Base-by-base conservation (phyloP, 345 rosid genomes). In the Streptanthus diversifolius region DNA sequence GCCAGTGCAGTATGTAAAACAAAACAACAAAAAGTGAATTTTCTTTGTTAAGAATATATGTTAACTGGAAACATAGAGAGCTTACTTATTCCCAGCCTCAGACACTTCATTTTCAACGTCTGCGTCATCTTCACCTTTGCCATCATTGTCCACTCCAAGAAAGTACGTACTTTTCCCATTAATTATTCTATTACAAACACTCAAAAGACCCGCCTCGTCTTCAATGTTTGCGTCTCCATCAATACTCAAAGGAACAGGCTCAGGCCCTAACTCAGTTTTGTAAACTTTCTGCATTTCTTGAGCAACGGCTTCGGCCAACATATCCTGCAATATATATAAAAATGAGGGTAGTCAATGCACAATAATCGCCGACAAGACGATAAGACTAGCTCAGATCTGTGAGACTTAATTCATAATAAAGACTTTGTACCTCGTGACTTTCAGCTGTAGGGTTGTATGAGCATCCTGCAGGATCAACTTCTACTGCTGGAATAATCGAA, bases 301-400 rank as follows among this genome's bases (percentile, higher is more conserved):
- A 12, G 99, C 99, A 74, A 95, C 99, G 6, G 96, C 97, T 87
- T 83, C 80, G 55, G 99, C 96, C 82, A 91, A 79, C 17, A 88
- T 77, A 82, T 95, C 97, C 96, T 91, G 82, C 53, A 73, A 67
- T 55, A 51, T 4, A 48, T n/a, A 66, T 58, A 22, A 62, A 27
- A 21, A 8, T 6, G 33, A 0, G 3, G 1, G 11, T 3, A 39
- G 40, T 58, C 21, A 57, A 48, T 58, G 29, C 44, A 77, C 30
- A 44, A 8, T 33, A 65, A 11, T 22, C 5, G 1, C n/a, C 39
- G 47, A 37, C 10, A 14, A 41, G 19, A 36, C 24, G 1, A 47
- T 33, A 37, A 18, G 2, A 15, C 17, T 37, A 59, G 21, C 60
- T 47, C 35, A 47, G 12, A 43, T 27, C n/a, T 8, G 24, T 40